A percentile compares a stretch with the other conserved stretches of the same genome.
phyloP scores from a whole-genome alignment of 805 yeast genomes.

The Saturnispora mendoncae region DNA sequence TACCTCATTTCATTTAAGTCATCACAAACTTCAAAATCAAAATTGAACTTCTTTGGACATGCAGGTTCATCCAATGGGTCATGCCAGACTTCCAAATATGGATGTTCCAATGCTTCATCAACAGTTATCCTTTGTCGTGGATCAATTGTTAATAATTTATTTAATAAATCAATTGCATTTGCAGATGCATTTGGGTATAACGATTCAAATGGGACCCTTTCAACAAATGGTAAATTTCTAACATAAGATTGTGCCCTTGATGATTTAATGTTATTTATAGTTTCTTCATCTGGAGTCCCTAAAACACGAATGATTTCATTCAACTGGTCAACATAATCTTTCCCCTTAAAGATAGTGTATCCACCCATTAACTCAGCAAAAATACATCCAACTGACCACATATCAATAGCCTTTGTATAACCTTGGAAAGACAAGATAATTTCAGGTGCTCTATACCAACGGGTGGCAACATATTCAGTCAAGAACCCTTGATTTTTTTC shows the following conservation, averaged over 20 bases:
- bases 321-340: slow-evolving; percentile 92
- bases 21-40: slow-evolving; percentile 76
- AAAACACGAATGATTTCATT: slow-evolving; percentile 76
- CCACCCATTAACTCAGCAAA: slow-evolving; percentile 90
- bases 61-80: slow-evolving; percentile 88
- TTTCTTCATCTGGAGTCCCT: slow-evolving; percentile 84
- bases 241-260: slow-evolving; percentile 88
- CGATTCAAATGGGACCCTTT: slow-evolving; percentile 60
- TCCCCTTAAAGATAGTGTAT: slow-evolving; percentile 85
- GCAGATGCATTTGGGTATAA: slow-evolving; percentile 84
- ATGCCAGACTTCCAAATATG: slow-evolving; percentile 83
- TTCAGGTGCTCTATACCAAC: slow-evolving; percentile 99
- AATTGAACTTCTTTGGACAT: slow-evolving; percentile 75
- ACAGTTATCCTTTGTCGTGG: slow-evolving; percentile 80
- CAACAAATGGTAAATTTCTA: slow-evolving; percentile 74
- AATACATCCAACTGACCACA: slow-evolving; percentile 98
- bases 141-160: slow-evolving; percentile 75
- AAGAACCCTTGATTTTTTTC: slow-evolving; percentile 86
- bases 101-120: slow-evolving; percentile 81
- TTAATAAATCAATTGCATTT: slow-evolving; percentile 71
- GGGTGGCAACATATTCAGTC: slow-evolving; percentile 96
- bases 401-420: slow-evolving; percentile 91
- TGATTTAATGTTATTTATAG: slow-evolving; percentile 65
- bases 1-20: slow-evolving; percentile 67
- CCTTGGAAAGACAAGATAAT: slow-evolving; percentile 92